Evolutionary conservation across 371 early-diverging fungal species (phyloP), one percentile per base, ranked within the genome.

Genomic region (Mucor velutinosus): DNA sequence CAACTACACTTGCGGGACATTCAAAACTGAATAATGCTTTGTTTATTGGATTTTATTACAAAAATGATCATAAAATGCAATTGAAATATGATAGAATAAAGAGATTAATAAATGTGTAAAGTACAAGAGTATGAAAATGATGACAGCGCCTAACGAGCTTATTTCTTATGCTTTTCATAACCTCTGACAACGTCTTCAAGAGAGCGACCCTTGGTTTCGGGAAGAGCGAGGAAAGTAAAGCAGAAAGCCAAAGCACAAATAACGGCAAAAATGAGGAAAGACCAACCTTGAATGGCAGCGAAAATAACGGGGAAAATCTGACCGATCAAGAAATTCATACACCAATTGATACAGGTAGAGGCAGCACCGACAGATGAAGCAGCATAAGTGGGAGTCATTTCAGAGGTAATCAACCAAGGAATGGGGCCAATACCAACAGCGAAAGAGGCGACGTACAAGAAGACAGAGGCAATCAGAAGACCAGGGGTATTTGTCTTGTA

Each of bases 351-450:
- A 5, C 80, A 80, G 0, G 87, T 86, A 7, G 87, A 85, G 1
- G 85, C 64, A 30, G 74, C 71, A 51, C 74, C 77, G 33, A 78
- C 75, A 19, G 86, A 78, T 3, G 89, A 85, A 15, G 86, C 84
- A 4, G 89, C 73, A 30, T 86, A 83, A 0, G 85, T 85, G 25
- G 92, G 89, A 43, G 89, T 79, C 66, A 93, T 73, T 67, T 93
- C 92, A 3, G 90, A 85, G 6, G 86, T 85, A 23, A 92, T 72
- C 59, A 92, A 67, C 91, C 94, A 94, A 17, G 94, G 91, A 58
- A 94, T 90, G 0, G 90, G 89, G 17, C 94, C 92, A n/a, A 95
- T 73, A 3, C 94, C 98, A 25, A 95, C 72, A 39, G 92, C 91
- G 78, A 92, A 97, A 33, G 85, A 82, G 8, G 89, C 87, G 7